These are phyloP conservation scores for Alternaria arborescens DNA, from an alignment of 2,329 filamentous ascomycete species.

Conservation along the genomic window DNA sequence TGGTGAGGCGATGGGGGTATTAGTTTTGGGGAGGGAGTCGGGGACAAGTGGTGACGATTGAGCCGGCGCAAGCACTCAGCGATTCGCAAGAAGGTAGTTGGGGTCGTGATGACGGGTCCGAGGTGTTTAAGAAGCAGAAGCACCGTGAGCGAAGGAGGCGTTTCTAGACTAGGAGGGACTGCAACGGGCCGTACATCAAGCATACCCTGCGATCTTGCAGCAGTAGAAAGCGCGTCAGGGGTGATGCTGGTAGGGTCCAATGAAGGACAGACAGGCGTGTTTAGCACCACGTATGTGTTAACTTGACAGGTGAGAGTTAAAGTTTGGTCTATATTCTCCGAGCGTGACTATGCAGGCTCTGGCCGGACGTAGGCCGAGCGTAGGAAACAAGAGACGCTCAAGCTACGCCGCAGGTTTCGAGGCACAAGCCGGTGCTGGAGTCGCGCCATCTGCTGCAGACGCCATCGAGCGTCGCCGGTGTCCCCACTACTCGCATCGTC, in stretches of 20 bases:
- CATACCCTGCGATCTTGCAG: slow-evolving; percentile 46
- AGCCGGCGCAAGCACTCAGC: slow-evolving; percentile 45
- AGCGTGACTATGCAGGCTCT: slow-evolving; percentile 39
- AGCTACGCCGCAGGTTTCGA: slow-evolving; percentile 43
- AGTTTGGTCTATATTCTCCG: slow-evolving; percentile 52
- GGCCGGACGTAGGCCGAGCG: slow-evolving; percentile 31
- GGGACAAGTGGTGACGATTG: slow-evolving; percentile 21
- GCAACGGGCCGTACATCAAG: slow-evolving; percentile 52
- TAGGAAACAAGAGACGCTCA: slow-evolving; percentile 38
- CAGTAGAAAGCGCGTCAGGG: slow-evolving; percentile 35
- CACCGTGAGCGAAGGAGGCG: slow-evolving; percentile 40
- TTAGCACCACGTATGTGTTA: slow-evolving; percentile 41
- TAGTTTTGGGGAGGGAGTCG: slow-evolving; percentile 26
- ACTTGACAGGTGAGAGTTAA: slow-evolving; percentile 50
- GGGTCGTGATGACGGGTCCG: slow-evolving; percentile 37
- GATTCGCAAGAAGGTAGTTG: slow-evolving; percentile 36
- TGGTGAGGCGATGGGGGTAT: slow-evolving; percentile 7
- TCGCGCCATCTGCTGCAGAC: slow-evolving; percentile 41
- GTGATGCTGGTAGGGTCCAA: slow-evolving; percentile 39
- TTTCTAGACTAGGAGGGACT: slow-evolving; percentile 48
- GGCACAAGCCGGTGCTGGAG: slow-evolving; percentile 48
- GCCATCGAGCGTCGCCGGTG: slow-evolving; percentile 34
- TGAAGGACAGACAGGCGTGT: slow-evolving; percentile 38
- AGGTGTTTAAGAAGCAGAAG: slow-evolving; percentile 41
- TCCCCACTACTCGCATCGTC: slow-evolving; percentile 38